These are phyloP conservation scores for Lenwebbia sp. DNA, from an alignment of 345 rosid genomes.

Conservation along the genomic window DNA sequence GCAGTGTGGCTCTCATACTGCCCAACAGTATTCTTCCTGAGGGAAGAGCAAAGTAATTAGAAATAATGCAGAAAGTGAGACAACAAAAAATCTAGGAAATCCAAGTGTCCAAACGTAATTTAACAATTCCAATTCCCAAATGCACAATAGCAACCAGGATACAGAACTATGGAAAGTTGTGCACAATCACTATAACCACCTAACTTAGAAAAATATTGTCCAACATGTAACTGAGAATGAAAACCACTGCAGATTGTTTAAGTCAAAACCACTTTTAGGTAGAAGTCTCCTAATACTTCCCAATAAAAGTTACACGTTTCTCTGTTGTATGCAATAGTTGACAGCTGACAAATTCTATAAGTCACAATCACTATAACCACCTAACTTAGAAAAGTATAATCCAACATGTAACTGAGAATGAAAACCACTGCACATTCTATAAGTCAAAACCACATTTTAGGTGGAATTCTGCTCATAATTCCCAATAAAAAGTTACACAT, in stretches of 20 bases:
- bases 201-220: background rate
- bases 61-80: background rate
- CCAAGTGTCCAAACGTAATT: background rate
- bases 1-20: constrained; percentile 94
- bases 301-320: background rate
- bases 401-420: background rate
- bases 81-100: background rate
- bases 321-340: background rate
- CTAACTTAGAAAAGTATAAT: background rate
- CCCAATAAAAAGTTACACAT: background rate
- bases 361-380: too few species aligned
- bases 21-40: constrained; percentile 94
- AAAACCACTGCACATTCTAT: background rate
- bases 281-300: background rate
- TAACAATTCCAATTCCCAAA: background rate
- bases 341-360: background rate
- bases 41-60: background rate
- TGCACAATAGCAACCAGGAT: background rate
- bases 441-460: background rate
- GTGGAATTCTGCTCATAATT: background rate
- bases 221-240: background rate
- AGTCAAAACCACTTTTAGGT: background rate
- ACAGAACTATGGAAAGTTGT: background rate
- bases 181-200: background rate
- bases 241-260: background rate